These are phyloP conservation scores for Lecanoromycetidae sp. DNA, from an alignment of 2,329 filamentous ascomycete genomes.

Conservation along the genomic window DNA sequence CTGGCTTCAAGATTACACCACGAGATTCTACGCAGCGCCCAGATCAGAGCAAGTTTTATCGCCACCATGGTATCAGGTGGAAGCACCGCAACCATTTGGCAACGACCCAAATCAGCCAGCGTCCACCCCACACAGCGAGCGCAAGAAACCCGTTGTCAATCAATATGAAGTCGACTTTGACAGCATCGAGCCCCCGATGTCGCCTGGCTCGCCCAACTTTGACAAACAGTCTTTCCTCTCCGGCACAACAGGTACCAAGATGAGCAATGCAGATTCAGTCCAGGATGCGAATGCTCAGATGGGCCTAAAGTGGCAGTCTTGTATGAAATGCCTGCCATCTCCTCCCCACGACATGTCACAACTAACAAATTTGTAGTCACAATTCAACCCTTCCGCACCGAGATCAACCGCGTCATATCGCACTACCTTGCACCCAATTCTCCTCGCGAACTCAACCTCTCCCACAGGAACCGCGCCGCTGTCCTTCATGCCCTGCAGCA, in stretches of 20 bases:
- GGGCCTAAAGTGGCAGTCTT: conserved; percentile 16
- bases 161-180: conserved; percentile 11
- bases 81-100: conserved; percentile 5
- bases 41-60: conserved; percentile 19
- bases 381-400: conserved; percentile 32
- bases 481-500: conserved; percentile 31
- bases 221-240: conserved; percentile 16
- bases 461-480: conserved; percentile 28
- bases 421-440: conserved; percentile 31
- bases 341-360: not conserved
- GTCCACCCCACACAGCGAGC: not conserved
- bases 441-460: conserved; percentile 29
- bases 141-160: not conserved
- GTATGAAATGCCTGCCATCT: conserved; percentile 1
- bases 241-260: conserved; percentile 6
- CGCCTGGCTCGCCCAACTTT: conserved; percentile 1
- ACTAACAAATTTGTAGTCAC: conserved; percentile 20
- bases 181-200: conserved; percentile 4
- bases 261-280: conserved; percentile 8
- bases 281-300: conserved; percentile 12
- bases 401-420: conserved; percentile 27
- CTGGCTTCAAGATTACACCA: conserved; percentile 16
- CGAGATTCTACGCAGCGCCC: conserved; percentile 17
- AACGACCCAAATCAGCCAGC: conserved; percentile 7
- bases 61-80: conserved; percentile 15